A percentile compares a stretch with the other conserved stretches of the same genome.
phyloP scores from a whole-genome alignment of 495 filamentous ascomycete species.

The Trichoderma virens region DNA sequence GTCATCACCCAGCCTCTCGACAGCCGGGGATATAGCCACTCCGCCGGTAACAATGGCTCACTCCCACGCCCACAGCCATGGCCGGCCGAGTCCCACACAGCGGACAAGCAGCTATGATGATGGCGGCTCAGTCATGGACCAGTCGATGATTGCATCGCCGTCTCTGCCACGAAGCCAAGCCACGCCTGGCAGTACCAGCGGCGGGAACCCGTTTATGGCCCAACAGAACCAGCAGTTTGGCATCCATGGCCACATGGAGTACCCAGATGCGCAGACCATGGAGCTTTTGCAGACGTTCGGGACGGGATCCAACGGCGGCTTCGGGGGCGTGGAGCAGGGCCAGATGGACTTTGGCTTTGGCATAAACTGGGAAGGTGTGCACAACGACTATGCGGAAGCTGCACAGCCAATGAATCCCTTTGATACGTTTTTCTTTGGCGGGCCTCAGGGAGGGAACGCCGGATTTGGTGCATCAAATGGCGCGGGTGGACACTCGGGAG shows the following conservation, averaged over 20 bases:
- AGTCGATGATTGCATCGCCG: slow-evolving; percentile 34
- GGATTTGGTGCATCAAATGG: slow-evolving; percentile 8
- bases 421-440: slow-evolving; percentile 88
- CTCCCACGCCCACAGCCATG: slow-evolving; percentile 19
- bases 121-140: slow-evolving; percentile 29
- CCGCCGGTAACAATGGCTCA: slow-evolving; percentile 17
- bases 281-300: slow-evolving; percentile 36
- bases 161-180: slow-evolving; percentile 10
- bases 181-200: slow-evolving; percentile 9
- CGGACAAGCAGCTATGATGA: slow-evolving; percentile 28
- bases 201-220: not conserved
- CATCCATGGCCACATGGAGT: slow-evolving; percentile 17
- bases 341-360: slow-evolving; percentile 68
- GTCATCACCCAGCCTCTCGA: slow-evolving; percentile 11
- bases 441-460: slow-evolving; percentile 29
- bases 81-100: slow-evolving; percentile 43
- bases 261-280: slow-evolving; percentile 36
- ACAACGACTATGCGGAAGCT: slow-evolving; percentile 74
- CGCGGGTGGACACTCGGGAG: not conserved
- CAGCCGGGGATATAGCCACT: slow-evolving; percentile 16
- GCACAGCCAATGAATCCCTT: slow-evolving; percentile 74
- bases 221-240: slow-evolving; percentile 15
- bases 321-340: slow-evolving; percentile 23
- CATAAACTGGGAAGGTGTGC: slow-evolving; percentile 58
- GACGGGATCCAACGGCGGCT: slow-evolving; percentile 15